These are phyloP conservation scores for Rhodotorula sp. DNA, from an alignment of 1,284 basidiomycete genomes.

Conservation along the genomic window DNA sequence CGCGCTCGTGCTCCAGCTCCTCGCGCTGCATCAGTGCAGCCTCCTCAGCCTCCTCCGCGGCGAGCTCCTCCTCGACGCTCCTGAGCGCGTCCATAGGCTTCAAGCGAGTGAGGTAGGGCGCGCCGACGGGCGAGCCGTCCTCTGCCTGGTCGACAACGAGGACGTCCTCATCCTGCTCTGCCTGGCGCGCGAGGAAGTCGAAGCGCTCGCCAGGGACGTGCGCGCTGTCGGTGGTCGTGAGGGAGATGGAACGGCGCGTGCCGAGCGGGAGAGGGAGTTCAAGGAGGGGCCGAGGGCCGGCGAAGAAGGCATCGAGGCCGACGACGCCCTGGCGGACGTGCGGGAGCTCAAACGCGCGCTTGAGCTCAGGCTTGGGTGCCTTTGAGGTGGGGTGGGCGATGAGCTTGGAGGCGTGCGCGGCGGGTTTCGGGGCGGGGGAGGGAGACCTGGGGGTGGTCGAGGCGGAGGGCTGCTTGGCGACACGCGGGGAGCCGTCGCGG, in stretches of 20 bases:
- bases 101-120: slow-evolving; percentile 27
- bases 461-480: not conserved
- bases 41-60: slow-evolving; percentile 34
- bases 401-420: not conserved
- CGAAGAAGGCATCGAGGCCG: slow-evolving; percentile 39
- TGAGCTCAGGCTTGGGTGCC: not conserved
- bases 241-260: slow-evolving; percentile 20
- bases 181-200: not conserved
- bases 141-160: slow-evolving; percentile 36
- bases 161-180: slow-evolving; percentile 16
- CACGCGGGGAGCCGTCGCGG: slow-evolving; percentile 9
- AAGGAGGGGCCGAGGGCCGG: slow-evolving; percentile 39
- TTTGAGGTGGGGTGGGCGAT: too few relatives aligned
- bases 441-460: not conserved
- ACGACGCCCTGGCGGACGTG: slow-evolving; percentile 35
- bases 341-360: slow-evolving; percentile 27
- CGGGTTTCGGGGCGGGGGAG: not conserved
- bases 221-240: not conserved
- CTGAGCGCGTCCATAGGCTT: slow-evolving; percentile 16
- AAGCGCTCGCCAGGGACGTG: not conserved
- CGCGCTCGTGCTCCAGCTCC: slow-evolving; percentile 31
- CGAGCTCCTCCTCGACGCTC: slow-evolving; percentile 33
- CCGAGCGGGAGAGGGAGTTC: slow-evolving; percentile 37
- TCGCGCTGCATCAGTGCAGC: slow-evolving; percentile 19
- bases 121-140: slow-evolving; percentile 31